phyloP scores from a whole-genome alignment of 345 rosid species.

The Passiflora organensis region DNA sequence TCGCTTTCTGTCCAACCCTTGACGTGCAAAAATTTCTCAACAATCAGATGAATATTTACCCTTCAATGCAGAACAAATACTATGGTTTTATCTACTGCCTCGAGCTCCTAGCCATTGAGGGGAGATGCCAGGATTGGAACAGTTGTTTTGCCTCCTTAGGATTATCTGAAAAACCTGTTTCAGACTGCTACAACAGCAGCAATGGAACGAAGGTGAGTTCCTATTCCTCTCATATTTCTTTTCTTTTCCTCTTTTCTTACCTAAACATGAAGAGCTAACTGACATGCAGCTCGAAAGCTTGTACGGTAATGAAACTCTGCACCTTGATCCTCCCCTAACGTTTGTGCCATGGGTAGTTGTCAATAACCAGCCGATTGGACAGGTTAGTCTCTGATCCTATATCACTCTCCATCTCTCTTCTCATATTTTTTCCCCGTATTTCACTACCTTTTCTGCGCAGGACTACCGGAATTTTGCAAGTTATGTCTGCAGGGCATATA shows the following conservation, averaged over 20 bases:
- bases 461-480: conserved; percentile 27
- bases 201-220: conserved; percentile 29
- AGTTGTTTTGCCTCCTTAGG: conserved; percentile 27
- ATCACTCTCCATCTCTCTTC: background rate
- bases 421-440: background rate
- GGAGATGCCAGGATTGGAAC: conserved; percentile 24
- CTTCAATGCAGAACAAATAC: conserved; percentile 21
- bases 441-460: conserved; percentile 17
- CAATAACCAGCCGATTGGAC: conserved; percentile 22
- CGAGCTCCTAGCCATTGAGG: conserved; percentile 32
- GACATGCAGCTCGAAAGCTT: conserved; percentile 26
- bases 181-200: conserved; percentile 24
- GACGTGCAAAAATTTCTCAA: no score
- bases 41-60: no score
- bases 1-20: no score
- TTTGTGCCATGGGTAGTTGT: conserved; percentile 41
- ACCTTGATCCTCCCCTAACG: conserved; percentile 30
- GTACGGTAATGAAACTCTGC: conserved; percentile 27
- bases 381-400: conserved; percentile 16
- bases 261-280: background rate
- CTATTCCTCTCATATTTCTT: background rate
- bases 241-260: background rate
- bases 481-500: conserved; percentile 35
- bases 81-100: conserved; percentile 35
- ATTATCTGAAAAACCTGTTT: conserved; percentile 22